Conservation (phyloP, 2,329 filamentous ascomycete genomes). For the Epichloe brachyelytri region DNA sequence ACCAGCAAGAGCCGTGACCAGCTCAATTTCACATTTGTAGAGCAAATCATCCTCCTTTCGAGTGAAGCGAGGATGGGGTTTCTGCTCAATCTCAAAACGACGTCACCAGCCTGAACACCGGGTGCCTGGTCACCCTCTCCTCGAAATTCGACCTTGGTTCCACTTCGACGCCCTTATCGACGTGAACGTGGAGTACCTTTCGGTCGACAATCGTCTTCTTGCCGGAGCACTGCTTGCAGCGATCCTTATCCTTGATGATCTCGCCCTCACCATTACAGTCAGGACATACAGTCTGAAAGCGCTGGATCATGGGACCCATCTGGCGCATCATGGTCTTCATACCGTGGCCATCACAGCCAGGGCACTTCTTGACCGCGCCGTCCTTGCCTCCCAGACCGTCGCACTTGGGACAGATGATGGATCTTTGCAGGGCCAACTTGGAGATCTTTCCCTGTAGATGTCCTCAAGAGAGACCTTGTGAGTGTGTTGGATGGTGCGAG, state of each 20-base stretch:
- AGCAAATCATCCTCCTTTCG: conserved; percentile 93
- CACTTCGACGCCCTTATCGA: conserved; percentile 90
- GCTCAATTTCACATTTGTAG: conserved; percentile 89
- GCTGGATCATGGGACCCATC: conserved; percentile 99
- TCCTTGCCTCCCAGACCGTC: conserved; percentile 93
- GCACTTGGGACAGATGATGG: conserved; percentile 91
- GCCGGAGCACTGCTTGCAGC: conserved; percentile 89
- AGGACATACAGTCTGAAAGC: conserved; percentile 97
- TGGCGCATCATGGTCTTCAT: conserved; percentile 99
- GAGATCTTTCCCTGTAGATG: conserved; percentile 95
- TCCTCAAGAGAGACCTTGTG: conserved; percentile 98
- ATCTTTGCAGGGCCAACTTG: conserved; percentile 93
- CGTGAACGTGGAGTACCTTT: conserved; percentile 96
- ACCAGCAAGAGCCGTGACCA: conserved; percentile 86
- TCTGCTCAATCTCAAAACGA: conserved; percentile 97
- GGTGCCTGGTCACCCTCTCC: conserved; percentile 95
- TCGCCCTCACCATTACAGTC: conserved; percentile 98
- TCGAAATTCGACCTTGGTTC: conserved; percentile 93
- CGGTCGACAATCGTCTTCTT: conserved; percentile 98
- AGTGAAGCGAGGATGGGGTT: conserved; percentile 91
- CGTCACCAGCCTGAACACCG: conserved; percentile 84
- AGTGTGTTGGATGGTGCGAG: conserved; percentile 91
- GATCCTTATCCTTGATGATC: conserved; percentile 91
- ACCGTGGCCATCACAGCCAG: conserved; percentile 81
- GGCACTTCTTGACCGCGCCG: conserved; percentile 87